phyloP scores from a whole-genome alignment of 2,329 filamentous ascomycete species.

The Metarhizium humberi region DNA sequence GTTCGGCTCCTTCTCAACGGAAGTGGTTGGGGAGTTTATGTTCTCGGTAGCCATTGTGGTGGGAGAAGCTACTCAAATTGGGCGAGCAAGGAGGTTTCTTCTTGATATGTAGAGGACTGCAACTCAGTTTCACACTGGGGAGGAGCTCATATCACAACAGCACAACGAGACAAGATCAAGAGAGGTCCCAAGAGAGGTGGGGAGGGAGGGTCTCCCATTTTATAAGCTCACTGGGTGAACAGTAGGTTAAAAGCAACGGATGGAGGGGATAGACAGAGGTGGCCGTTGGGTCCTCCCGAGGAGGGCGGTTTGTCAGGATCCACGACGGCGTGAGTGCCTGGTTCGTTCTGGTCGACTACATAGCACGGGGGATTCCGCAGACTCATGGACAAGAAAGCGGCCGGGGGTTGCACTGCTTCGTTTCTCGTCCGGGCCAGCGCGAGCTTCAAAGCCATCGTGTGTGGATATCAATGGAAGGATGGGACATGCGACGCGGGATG shows the following conservation, averaged over 20 bases:
- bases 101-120: background rate
- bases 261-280: background rate
- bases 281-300: background rate
- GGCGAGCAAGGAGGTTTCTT: background rate
- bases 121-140: background rate
- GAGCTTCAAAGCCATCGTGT: background rate
- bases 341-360: background rate
- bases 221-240: background rate
- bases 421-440: background rate
- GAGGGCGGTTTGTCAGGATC: background rate
- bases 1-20: conserved; percentile 11
- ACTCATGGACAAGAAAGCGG: too few relatives aligned
- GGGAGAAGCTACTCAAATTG: background rate
- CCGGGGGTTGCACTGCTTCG: background rate
- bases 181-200: background rate
- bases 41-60: conserved; percentile 8
- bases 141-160: background rate
- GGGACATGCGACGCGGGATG: background rate
- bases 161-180: background rate
- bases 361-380: background rate
- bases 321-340: background rate
- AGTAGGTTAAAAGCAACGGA: background rate
- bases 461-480: background rate
- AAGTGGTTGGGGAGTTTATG: background rate
- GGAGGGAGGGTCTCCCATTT: background rate